Evolutionary conservation across 495 filamentous ascomycete species (phyloP).

Genomic region (Penicillium pulvis): DNA sequence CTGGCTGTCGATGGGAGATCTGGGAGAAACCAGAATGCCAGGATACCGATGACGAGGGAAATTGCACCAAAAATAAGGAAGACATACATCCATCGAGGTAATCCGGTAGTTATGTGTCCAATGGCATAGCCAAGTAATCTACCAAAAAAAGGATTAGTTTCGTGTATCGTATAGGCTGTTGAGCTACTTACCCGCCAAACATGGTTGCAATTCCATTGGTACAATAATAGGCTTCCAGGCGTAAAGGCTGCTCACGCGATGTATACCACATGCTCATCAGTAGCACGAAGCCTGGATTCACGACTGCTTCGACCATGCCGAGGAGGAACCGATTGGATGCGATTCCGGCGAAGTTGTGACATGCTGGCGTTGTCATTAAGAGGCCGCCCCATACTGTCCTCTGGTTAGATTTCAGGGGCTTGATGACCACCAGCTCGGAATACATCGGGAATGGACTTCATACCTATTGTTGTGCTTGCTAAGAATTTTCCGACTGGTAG

Average conservation of each 20-base stretch:
- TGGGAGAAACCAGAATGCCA: slow-evolving; percentile 41
- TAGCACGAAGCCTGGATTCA: slow-evolving; percentile 60
- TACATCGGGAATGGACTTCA: not conserved
- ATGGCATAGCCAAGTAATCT: slow-evolving; percentile 56
- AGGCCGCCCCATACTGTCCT: slow-evolving; percentile 42
- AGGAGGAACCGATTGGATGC: slow-evolving; percentile 51
- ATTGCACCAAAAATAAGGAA: slow-evolving; percentile 52
- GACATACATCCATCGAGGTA: slow-evolving; percentile 51
- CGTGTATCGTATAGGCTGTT: not conserved
- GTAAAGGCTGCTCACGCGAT: slow-evolving; percentile 54
- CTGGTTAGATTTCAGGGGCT: not conserved
- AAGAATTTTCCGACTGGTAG: slow-evolving; percentile 57
- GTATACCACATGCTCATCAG: slow-evolving; percentile 62
- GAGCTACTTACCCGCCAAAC: slow-evolving; percentile 47
- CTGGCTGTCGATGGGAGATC: slow-evolving; percentile 48
- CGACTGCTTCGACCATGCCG: slow-evolving; percentile 55
- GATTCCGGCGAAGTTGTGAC: slow-evolving; percentile 45
- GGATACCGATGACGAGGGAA: slow-evolving; percentile 37
- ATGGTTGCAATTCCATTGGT: slow-evolving; percentile 59
- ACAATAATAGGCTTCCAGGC: slow-evolving; percentile 55
- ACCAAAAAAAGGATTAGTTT: slow-evolving; percentile 1
- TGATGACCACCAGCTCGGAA: too few species aligned
- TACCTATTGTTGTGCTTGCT: slow-evolving; percentile 37
- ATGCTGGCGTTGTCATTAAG: slow-evolving; percentile 43
- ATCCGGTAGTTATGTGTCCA: slow-evolving; percentile 47